Evolutionary conservation across 2,329 filamentous ascomycete species (phyloP).

Genomic region (Alternaria ethzedia): DNA sequence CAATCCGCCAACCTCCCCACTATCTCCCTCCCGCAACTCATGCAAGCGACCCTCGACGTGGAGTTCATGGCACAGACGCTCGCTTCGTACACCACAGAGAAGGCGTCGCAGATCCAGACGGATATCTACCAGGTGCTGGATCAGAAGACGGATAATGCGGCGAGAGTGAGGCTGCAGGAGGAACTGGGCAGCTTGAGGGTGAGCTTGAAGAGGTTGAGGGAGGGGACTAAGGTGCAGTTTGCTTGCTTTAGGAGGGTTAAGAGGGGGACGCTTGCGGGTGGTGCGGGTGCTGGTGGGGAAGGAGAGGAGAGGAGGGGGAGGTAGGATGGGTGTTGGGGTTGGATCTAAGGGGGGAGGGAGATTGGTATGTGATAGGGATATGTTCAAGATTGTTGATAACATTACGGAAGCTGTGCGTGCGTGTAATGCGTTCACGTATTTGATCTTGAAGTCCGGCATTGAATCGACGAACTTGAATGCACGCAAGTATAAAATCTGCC

Average conservation of each 20-base stretch:
- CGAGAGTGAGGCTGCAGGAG: constrained; percentile 77
- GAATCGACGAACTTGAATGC: neutral
- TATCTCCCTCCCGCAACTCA: constrained; percentile 81
- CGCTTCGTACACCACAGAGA: constrained; percentile 84
- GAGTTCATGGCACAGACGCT: constrained; percentile 97
- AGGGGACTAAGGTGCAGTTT: constrained; percentile 48
- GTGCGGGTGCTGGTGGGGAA: neutral
- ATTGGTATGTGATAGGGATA: neutral
- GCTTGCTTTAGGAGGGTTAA: constrained; percentile 43
- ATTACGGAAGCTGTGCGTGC: neutral
- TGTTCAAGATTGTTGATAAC: neutral
- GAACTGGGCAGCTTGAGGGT: constrained; percentile 90
- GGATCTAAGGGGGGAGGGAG: too few species aligned
- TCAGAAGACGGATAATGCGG: constrained; percentile 84
- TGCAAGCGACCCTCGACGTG: constrained; percentile 97
- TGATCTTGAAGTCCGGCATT: neutral
- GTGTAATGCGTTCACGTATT: neutral
- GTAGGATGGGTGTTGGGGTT: neutral
- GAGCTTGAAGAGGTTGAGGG: constrained; percentile 71
- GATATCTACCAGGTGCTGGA: constrained; percentile 94
- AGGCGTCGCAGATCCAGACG: constrained; percentile 80
- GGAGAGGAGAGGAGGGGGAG: constrained; percentile 10
- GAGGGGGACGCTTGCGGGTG: constrained; percentile 16
- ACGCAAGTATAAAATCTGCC: neutral
- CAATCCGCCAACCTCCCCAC: constrained; percentile 55